A percentile compares a stretch with the other conserved stretches of the same genome.
phyloP scores from a whole-genome alignment of 169 alveolate genomes.

The Toxoplasma gondii region DNA sequence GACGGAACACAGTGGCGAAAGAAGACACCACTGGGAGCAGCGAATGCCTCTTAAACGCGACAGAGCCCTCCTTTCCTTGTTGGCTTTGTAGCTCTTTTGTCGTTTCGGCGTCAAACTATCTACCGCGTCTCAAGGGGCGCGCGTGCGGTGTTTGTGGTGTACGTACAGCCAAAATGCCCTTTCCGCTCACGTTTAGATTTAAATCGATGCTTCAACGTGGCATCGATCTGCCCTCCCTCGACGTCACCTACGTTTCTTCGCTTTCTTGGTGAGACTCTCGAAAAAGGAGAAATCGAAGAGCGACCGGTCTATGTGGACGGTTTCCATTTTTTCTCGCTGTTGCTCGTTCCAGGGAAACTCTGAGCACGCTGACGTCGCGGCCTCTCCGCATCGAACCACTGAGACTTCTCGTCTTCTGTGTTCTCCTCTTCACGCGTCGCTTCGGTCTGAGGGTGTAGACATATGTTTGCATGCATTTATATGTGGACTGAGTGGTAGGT shows the following conservation, averaged over 20 bases:
- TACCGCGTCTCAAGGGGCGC: not conserved
- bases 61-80: too few relatives aligned
- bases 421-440: too few relatives aligned
- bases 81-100: not conserved
- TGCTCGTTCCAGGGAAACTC: too few relatives aligned
- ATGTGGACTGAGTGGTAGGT: not conserved
- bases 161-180: constrained; percentile 79
- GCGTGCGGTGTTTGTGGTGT: not conserved
- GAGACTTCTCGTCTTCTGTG: too few relatives aligned
- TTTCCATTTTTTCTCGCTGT: too few relatives aligned
- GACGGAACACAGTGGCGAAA: too few relatives aligned
- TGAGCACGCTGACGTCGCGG: too few relatives aligned
- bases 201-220: constrained; percentile 84
- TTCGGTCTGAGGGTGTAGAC: not conserved
- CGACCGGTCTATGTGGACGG: too few relatives aligned
- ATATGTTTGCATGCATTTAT: not conserved
- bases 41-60: too few relatives aligned
- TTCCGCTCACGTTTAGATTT: constrained; percentile 80
- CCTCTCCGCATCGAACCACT: too few relatives aligned
- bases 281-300: too few relatives aligned
- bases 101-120: not conserved
- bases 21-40: too few relatives aligned
- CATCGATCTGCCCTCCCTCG: constrained; percentile 74
- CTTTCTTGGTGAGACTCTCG: constrained; percentile 71
- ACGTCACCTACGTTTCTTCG: constrained; percentile 75